These are phyloP conservation scores for Backusella liffmaniae DNA, from an alignment of 192 early-diverging fungal genomes.

Conservation along the genomic window DNA sequence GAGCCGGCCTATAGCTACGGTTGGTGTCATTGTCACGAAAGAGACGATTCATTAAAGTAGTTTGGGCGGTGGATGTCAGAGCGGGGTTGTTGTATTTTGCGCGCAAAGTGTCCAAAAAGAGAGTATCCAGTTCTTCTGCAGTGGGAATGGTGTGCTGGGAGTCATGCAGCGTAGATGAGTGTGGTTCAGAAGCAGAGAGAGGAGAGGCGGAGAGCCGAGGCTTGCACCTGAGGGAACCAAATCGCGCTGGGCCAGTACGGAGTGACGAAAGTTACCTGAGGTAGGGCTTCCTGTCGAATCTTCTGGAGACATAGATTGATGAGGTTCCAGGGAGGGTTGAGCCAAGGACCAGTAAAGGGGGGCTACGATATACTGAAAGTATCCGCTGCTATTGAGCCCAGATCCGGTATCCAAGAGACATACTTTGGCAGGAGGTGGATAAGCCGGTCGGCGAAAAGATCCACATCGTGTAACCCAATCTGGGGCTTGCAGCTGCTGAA, in stretches of 20 bases:
- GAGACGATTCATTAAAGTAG: neutral
- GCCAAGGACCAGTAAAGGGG: neutral
- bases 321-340: conserved; percentile 15
- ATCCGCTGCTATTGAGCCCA: neutral
- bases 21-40: neutral
- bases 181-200: no score
- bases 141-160: neutral
- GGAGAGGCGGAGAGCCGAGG: neutral
- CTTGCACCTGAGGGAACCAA: neutral
- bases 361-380: neutral
- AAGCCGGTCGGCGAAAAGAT: conserved; percentile 19
- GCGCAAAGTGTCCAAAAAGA: neutral
- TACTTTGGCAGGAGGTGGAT: conserved; percentile 14
- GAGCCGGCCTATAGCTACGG: neutral
- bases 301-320: neutral
- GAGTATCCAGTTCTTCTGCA: neutral
- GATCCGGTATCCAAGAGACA: conserved; percentile 20
- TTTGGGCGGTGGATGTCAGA: neutral
- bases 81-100: neutral
- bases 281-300: neutral
- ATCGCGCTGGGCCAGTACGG: neutral
- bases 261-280: neutral
- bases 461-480: neutral
- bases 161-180: neutral
- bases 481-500: neutral